Conservation (phyloP, 441 rosid genomes). For the Erodium texanum region DNA sequence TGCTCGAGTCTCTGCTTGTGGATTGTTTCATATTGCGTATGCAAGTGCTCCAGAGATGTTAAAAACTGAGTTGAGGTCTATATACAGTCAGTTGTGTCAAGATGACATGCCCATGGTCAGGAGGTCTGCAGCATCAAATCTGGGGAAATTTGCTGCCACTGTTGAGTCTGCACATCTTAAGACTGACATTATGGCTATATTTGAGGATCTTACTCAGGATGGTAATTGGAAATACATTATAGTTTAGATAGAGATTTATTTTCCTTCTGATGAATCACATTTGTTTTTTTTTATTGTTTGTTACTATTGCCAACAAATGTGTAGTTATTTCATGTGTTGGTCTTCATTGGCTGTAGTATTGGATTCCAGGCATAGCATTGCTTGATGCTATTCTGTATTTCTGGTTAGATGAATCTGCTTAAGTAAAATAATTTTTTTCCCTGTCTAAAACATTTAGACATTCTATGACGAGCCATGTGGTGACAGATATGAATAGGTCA, state of each 20-base stretch:
- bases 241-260: not conserved
- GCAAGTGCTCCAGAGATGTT: conserved; percentile 59
- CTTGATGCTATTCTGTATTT: no score
- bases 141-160: conserved; percentile 89
- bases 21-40: conserved; percentile 79
- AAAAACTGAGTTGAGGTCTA: conserved; percentile 63
- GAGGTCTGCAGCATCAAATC: conserved; percentile 86
- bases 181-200: conserved; percentile 75
- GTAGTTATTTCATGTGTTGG: no score
- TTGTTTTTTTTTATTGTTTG: no score
- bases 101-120: conserved; percentile 99
- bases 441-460: no score
- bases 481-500: no score
- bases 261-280: no score
- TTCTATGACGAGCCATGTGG: no score
- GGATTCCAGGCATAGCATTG: no score
- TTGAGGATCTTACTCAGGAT: conserved; percentile 78
- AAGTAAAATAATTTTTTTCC: no score
- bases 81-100: conserved; percentile 70
- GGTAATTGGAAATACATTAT: conserved; percentile 32
- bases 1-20: conserved; percentile 89
- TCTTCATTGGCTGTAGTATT: no score
- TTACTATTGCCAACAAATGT: no score
- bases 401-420: no score
- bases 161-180: conserved; percentile 69